Conservation (phyloP, 345 rosid genomes). For the Citrus medica region DNA sequence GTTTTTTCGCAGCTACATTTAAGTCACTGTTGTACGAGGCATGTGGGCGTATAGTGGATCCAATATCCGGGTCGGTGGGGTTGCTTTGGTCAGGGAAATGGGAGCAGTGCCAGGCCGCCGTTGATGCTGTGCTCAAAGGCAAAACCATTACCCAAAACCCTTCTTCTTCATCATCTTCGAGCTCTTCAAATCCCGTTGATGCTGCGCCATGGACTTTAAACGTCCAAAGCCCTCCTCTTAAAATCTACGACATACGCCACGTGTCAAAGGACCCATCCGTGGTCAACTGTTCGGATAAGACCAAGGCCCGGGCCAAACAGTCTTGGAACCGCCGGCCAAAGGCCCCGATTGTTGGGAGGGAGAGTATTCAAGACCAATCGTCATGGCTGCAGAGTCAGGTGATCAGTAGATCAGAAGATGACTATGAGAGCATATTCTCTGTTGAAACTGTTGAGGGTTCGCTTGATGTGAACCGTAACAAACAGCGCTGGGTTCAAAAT, state of each 20-base stretch:
- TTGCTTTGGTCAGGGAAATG: conserved; percentile 58
- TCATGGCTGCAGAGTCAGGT: background rate
- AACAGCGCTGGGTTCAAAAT: background rate
- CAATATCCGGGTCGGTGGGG: conserved; percentile 58
- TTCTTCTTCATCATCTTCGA: background rate
- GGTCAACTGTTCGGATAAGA: conserved; percentile 6
- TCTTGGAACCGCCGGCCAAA: conserved; percentile 2
- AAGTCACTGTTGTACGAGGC: conserved; percentile 70
- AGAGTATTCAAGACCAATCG: background rate
- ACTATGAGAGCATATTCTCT: conserved; percentile 26
- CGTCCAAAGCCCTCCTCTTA: conserved; percentile 31
- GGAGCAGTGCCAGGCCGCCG: conserved; percentile 68
- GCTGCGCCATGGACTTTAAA: background rate
- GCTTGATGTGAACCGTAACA: background rate
- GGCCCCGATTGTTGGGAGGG: background rate
- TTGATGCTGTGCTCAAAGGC: conserved; percentile 55
- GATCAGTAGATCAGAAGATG: conserved; percentile 5
- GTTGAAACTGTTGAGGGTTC: conserved; percentile 33
- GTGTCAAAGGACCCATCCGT: conserved; percentile 35
- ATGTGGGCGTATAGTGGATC: conserved; percentile 60
- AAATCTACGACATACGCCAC: conserved; percentile 61
- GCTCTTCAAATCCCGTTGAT: background rate
- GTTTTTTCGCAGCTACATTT: conserved; percentile 34
- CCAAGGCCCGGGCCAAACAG: conserved; percentile 30
- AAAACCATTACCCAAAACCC: conserved; percentile 29